Evolutionary conservation across 768 basidiomycete genomes (phyloP), one percentile per base, ranked within the genome.

Genomic region (Punctularia strigosozonata): DNA sequence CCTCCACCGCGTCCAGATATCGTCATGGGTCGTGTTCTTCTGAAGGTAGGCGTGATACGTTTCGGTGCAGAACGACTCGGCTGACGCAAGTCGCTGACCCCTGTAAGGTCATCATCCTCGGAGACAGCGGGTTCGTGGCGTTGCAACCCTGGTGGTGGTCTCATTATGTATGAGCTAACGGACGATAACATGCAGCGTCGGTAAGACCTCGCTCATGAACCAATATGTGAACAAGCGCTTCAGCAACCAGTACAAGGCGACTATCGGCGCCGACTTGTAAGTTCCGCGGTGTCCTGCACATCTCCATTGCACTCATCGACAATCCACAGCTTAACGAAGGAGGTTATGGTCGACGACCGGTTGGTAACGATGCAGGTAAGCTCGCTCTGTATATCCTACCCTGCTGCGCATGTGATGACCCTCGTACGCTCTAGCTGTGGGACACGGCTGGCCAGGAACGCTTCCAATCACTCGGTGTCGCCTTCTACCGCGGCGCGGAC

Each of bases 191-290:
- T 38, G 14, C 52, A 92, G 92, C 42, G 94, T 97, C 59, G 94
- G 92, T 31, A 98, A 98, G 82, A 98, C 95, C 30, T 98, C 94
- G 21, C 82, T 99, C 52, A 99, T 99, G 95, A 97, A 97, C 69
- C 95, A 99, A 65, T 98, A 95, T 68, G 95, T 99, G 48, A 98
- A 97, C 77, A 98, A 97, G 63, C 84, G 95, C 45, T 99, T 98
- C 64, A 90, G 86, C 61, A 95, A 92, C 65, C 94, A 97, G 66
- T 99, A 99, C 75, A 98, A 98, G 67, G 95, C 95, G 14, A 98
- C 95, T 45, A 94, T 94, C 56, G 90, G 90, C 43, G 90, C 90
- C 43, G 89, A 92, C 73, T 92, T 92, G 87, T 89, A 63, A 43
- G 86, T 71, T n/a, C 47, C 36, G 36, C 33, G 36, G 42, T 48